A percentile compares a stretch with the other conserved stretches of the same genome.
These are phyloP conservation scores for Plasmodium berghei DNA, from an alignment of 169 alveolate species.

Conservation along the genomic window DNA sequence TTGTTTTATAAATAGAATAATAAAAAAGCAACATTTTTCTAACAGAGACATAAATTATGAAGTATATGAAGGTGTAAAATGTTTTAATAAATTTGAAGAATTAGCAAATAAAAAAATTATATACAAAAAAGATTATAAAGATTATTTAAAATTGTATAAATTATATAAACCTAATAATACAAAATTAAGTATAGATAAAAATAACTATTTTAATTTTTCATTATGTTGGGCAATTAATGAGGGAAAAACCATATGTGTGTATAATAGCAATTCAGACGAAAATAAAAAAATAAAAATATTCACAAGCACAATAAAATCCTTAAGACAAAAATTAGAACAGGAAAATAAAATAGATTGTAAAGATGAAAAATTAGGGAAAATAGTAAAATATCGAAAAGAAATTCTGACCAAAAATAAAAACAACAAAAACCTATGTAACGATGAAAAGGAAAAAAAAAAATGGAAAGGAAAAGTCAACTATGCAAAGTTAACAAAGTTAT, in stretches of 20 bases:
- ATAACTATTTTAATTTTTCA: constrained; percentile 14
- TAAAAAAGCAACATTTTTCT: constrained; percentile 16
- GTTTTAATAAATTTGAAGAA: constrained; percentile 58
- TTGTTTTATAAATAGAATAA: not conserved
- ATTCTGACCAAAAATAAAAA: not conserved
- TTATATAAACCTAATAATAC: constrained; percentile 35
- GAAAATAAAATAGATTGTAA: not conserved
- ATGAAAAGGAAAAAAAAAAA: constrained; percentile 1
- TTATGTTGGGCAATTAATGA: constrained; percentile 19
- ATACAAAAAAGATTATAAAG: constrained; percentile 53
- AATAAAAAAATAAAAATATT: constrained; percentile 34
- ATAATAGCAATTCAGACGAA: not conserved
- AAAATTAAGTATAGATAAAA: constrained; percentile 42
- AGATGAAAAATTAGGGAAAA: not conserved
- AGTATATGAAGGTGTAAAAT: constrained; percentile 52
- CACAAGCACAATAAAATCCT: constrained; percentile 1
- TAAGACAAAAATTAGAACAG: constrained; percentile 8
- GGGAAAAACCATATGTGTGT: constrained; percentile 15
- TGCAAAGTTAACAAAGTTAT: constrained; percentile 30
- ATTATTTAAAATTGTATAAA: constrained; percentile 28
- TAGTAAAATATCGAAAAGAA: not conserved
- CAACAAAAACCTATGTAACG: not conserved
- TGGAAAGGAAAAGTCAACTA: constrained; percentile 13
- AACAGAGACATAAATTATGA: constrained; percentile 7
- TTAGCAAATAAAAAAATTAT: constrained; percentile 35